These are phyloP conservation scores for Blastomyces parvus DNA, from an alignment of 2,329 filamentous ascomycete species.

Conservation along the genomic window DNA sequence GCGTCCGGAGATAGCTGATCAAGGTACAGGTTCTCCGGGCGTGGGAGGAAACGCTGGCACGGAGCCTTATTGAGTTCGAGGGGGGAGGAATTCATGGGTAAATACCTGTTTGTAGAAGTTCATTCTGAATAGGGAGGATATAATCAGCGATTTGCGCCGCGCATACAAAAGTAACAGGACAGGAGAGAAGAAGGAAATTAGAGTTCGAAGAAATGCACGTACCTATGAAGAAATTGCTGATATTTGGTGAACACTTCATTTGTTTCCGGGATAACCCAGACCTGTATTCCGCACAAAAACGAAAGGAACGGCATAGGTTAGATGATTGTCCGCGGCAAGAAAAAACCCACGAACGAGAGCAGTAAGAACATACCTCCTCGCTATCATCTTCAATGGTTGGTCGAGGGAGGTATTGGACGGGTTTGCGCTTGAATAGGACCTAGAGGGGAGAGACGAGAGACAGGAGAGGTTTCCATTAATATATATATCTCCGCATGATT, in stretches of 20 bases:
- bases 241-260: slow-evolving; percentile 84
- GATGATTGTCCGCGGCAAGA: slow-evolving; percentile 10
- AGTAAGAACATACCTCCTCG: slow-evolving; percentile 55
- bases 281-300: slow-evolving; percentile 42
- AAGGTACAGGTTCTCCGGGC: not conserved
- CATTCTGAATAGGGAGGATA: slow-evolving; percentile 48
- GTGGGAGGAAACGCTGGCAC: not conserved
- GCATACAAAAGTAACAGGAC: not conserved
- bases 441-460: slow-evolving; percentile 38
- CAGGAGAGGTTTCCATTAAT: slow-evolving; percentile 16
- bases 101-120: slow-evolving; percentile 85
- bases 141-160: slow-evolving; percentile 20
- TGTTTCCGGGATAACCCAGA: slow-evolving; percentile 86
- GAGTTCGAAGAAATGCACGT: too few species aligned
- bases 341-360: not conserved
- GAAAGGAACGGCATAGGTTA: slow-evolving; percentile 15
- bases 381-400: slow-evolving; percentile 70
- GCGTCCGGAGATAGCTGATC: not conserved
- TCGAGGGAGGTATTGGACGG: slow-evolving; percentile 68
- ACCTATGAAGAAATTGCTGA: slow-evolving; percentile 78
- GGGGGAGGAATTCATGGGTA: not conserved
- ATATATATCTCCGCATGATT: not conserved
- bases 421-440: slow-evolving; percentile 95
- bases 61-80: not conserved
- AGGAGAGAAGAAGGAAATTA: not conserved